Base-by-base conservation (phyloP, 768 basidiomycete genomes). In the Collybia mongolica region DNA sequence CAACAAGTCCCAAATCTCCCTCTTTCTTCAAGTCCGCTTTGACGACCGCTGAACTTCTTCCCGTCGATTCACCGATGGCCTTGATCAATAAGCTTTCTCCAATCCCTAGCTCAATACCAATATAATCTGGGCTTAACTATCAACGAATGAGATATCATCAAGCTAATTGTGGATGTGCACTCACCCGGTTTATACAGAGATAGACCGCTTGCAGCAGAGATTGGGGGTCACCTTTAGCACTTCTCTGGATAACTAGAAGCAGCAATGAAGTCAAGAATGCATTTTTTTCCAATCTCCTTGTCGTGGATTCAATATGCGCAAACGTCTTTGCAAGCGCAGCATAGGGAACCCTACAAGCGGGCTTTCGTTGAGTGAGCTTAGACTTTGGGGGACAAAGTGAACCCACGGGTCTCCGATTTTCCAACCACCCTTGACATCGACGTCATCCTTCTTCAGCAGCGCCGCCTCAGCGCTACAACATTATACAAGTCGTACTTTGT, bases 61-160 rank as follows among this genome's bases (percentile, higher is more conserved):
- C 97, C 0, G 94, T 96, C 3, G 93, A 93, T 64, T 97, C 90
- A 36, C 83, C 88, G 53, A 99, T 98, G 14, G 97, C 94, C 62
- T 98, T 98, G 63, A 97, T 81, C 32, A 99, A 77, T 17, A 98
- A 71, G 56, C 88, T 91, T 66, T 99, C 97, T 15, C 96, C 97
- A 51, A 98, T 95, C 26, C 97, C 97, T 1, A 99, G 81, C 65
- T 99, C 96, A 46, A 98, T 76, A 23, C 96, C 95, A 51, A 91
- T 75, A 66, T 98, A 98, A 65, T 98, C 97, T 14, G 97, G 95
- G 58, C 93, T 86, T 49, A 98, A 66, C 95, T 98, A 64, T 37
- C 39, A 15, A 11, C 20, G 19, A 38, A 28, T 63, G 1, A 61
- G 49, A 54, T 18, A 6, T 12, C 38, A 26, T 14, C 41, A 6